A percentile compares a stretch with the other conserved stretches of the same genome.
These are phyloP conservation scores for Diutina neorugosa DNA, from an alignment of 1,139 yeast species.

Conservation along the genomic window DNA sequence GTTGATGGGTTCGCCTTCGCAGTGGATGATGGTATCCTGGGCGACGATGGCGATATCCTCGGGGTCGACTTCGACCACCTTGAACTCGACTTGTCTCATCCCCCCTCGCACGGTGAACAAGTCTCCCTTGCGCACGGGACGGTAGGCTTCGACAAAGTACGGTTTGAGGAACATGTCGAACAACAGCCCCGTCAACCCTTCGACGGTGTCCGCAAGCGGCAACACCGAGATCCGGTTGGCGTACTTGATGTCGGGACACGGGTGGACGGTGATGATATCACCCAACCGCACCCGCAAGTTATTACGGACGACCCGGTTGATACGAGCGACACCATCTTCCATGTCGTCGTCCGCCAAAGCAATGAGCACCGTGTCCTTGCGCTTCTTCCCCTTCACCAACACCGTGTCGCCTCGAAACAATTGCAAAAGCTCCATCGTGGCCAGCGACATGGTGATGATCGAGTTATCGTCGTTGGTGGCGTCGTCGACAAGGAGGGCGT, in stretches of 20 bases:
- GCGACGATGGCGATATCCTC: constrained; percentile 96
- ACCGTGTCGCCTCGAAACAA: constrained; percentile 98
- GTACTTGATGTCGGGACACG: constrained; percentile 96
- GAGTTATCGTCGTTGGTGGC: constrained; percentile 96
- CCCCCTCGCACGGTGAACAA: constrained; percentile 96
- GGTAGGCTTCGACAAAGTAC: constrained; percentile 95
- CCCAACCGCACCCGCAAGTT: constrained; percentile 91
- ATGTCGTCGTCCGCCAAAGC: constrained; percentile 94
- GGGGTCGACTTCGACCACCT: constrained; percentile 96
- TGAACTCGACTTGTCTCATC: constrained; percentile 97
- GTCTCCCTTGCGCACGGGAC: constrained; percentile 98
- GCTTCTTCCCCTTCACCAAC: constrained; percentile 92
- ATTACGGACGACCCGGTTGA: constrained; percentile 92
- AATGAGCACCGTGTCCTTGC: constrained; percentile 95
- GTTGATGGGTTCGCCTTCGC: constrained; percentile 98
- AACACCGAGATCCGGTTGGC: constrained; percentile 88
- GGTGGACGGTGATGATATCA: constrained; percentile 80
- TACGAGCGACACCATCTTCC: constrained; percentile 89
- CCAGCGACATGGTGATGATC: constrained; percentile 86
- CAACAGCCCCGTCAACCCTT: constrained; percentile 95
- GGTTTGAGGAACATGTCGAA: constrained; percentile 96
- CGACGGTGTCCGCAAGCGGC: constrained; percentile 97
- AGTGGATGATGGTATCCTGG: constrained; percentile 95
- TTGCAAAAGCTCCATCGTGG: constrained; percentile 90
- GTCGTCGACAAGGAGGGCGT: constrained; percentile 87